Percentiles rank a stretch among this genome's conserved stretches.
Evolutionary conservation across 2,329 filamentous ascomycete species (phyloP).

Genomic region (Akanthomyces dipterigenus): DNA sequence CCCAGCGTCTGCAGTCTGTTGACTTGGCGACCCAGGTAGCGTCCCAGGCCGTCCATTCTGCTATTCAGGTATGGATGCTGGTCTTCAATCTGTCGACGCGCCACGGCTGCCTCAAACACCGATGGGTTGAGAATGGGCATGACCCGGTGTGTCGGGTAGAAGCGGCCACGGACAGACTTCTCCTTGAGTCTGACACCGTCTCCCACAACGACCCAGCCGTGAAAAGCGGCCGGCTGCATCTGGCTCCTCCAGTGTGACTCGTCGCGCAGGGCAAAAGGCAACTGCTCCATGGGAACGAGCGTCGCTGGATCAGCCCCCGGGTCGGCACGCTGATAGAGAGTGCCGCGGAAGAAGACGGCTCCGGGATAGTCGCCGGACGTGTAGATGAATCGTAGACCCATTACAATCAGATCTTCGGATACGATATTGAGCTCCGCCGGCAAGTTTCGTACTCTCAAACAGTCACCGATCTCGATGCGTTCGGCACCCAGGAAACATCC

Average conservation of each 20-base stretch:
- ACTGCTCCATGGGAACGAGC: constrained; percentile 28
- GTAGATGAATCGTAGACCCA: constrained; percentile 36
- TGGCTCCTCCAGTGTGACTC: constrained; percentile 34
- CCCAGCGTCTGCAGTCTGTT: constrained; percentile 39
- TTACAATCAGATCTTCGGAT: constrained; percentile 23
- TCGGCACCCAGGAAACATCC: constrained; percentile 47
- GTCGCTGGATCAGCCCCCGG: constrained; percentile 20
- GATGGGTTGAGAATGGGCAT: constrained; percentile 41
- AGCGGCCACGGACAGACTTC: constrained; percentile 44
- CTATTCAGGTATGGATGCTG: constrained; percentile 47
- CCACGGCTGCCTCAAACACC: constrained; percentile 30
- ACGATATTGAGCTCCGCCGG: constrained; percentile 29
- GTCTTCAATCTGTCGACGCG: constrained; percentile 34
- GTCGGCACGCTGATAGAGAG: constrained; percentile 31
- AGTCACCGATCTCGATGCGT: constrained; percentile 40
- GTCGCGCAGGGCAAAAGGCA: constrained; percentile 35
- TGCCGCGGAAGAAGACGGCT: constrained; percentile 34
- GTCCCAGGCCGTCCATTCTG: constrained; percentile 35
- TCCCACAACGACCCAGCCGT: constrained; percentile 34
- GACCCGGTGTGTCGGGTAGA: constrained; percentile 49
- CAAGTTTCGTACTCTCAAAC: constrained; percentile 40
- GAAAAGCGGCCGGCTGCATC: constrained; percentile 26
- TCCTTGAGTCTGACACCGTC: constrained; percentile 43
- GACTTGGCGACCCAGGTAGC: constrained; percentile 34
- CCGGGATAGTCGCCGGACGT: constrained; percentile 29